Conservation (phyloP, 345 rosid genomes). For the Atalantia buxifolia region DNA sequence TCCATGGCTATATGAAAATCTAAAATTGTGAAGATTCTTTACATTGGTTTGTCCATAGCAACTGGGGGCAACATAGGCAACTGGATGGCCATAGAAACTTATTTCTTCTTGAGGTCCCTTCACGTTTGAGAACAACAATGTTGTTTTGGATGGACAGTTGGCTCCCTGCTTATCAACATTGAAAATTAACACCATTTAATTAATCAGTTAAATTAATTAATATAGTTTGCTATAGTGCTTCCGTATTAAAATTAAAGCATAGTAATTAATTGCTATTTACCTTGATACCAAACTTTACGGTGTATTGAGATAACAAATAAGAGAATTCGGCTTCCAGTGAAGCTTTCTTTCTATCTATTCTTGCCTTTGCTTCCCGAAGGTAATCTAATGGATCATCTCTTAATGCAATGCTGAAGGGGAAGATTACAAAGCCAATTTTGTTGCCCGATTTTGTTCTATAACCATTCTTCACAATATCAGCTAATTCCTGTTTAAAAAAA, state of each 20-base stretch:
- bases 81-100: constrained; percentile 31
- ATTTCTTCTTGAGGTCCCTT: constrained; percentile 35
- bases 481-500: constrained; percentile 19
- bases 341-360: constrained; percentile 31
- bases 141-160: constrained; percentile 18
- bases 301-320: background rate
- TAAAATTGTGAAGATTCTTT: background rate
- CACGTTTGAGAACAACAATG: constrained; percentile 31
- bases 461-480: constrained; percentile 24
- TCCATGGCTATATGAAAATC: too few species aligned
- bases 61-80: constrained; percentile 33
- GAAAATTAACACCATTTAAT: background rate
- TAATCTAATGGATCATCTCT: constrained; percentile 32
- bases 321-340: constrained; percentile 22
- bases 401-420: constrained; percentile 33
- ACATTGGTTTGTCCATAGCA: constrained; percentile 33
- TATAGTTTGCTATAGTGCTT: too few species aligned
- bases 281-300: constrained; percentile 14
- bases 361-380: constrained; percentile 27
- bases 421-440: constrained; percentile 26
- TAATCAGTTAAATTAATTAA: too few species aligned
- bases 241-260: too few species aligned
- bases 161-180: constrained; percentile 13
- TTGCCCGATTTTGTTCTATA: constrained; percentile 34
- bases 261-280: background rate